These are phyloP conservation scores for Stygiomarasmius scandens DNA, from an alignment of 1,284 basidiomycete species.

Conservation along the genomic window DNA sequence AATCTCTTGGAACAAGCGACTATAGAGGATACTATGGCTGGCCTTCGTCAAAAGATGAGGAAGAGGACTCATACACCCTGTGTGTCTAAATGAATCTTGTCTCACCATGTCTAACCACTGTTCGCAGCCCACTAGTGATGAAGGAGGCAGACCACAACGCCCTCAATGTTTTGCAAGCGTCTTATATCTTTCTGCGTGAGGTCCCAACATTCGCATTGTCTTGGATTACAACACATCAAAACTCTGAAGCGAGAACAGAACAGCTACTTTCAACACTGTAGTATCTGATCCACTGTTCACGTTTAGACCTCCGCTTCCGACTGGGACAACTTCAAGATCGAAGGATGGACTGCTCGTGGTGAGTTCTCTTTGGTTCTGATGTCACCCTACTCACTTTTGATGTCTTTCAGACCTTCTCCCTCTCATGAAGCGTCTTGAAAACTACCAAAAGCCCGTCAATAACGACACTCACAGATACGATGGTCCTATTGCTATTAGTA, in stretches of 20 bases:
- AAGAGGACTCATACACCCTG: conserved; percentile 93
- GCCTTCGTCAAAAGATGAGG: conserved; percentile 70
- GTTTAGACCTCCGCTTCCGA: conserved; percentile 65
- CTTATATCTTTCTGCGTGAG: too few species aligned
- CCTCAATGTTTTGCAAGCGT: too few species aligned
- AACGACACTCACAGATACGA: conserved; percentile 67
- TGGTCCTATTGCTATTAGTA: conserved; percentile 72
- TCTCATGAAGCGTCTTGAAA: conserved; percentile 75
- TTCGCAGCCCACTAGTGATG: too few species aligned
- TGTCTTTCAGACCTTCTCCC: conserved; percentile 57
- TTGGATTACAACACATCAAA: too few species aligned
- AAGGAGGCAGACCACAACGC: too few species aligned
- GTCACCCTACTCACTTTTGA: conserved; percentile 3
- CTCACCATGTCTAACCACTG: too few species aligned
- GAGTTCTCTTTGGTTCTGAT: neutral
- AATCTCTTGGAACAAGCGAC: conserved; percentile 82
- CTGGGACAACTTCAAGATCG: conserved; percentile 77
- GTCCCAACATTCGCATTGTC: too few species aligned
- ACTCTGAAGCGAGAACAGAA: too few species aligned
- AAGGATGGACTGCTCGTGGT: conserved; percentile 69
- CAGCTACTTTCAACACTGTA: too few species aligned
- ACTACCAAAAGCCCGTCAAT: conserved; percentile 70
- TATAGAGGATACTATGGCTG: conserved; percentile 77
- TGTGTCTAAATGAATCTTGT: too few species aligned
- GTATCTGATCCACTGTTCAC: conserved; percentile 9